Conservation (phyloP, 345 rosid species). For the Syzygium aromaticum region DNA sequence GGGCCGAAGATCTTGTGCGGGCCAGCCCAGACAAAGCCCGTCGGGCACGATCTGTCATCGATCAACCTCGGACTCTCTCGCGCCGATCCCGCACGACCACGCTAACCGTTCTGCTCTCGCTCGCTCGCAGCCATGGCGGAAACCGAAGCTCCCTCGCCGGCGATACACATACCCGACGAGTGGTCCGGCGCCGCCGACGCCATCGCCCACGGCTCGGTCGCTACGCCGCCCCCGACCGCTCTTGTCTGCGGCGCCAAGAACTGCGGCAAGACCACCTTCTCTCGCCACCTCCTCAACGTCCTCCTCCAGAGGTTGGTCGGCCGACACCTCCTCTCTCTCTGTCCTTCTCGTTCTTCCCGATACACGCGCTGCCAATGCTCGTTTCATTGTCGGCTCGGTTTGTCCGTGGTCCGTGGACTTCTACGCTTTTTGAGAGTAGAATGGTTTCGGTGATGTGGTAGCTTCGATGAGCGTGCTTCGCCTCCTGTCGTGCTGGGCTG, state of each 20-base stretch:
- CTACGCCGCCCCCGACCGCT: conserved; percentile 41
- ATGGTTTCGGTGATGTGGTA: neutral
- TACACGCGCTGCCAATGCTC: neutral
- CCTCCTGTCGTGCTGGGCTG: neutral
- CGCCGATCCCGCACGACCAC: neutral
- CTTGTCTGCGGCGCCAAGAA: conserved; percentile 76
- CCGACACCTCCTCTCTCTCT: neutral
- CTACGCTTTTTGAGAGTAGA: neutral
- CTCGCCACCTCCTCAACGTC: conserved; percentile 64
- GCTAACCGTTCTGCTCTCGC: neutral
- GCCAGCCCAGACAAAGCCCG: neutral
- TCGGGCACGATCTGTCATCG: neutral
- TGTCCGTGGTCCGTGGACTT: neutral
- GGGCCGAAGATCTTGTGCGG: neutral
- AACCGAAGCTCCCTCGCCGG: conserved; percentile 29
- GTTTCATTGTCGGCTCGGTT: neutral
- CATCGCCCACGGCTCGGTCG: conserved; percentile 33
- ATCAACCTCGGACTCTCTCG: neutral
- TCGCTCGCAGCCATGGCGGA: conserved; percentile 16
- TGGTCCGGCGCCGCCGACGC: conserved; percentile 69
- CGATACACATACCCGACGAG: conserved; percentile 41
- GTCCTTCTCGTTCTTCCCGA: neutral
- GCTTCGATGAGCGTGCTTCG: neutral
- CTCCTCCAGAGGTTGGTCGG: conserved; percentile 68
- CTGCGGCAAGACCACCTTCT: conserved; percentile 84